phyloP scores from a whole-genome alignment of 805 yeast species.

The Helenozyma baotianmanensis region DNA sequence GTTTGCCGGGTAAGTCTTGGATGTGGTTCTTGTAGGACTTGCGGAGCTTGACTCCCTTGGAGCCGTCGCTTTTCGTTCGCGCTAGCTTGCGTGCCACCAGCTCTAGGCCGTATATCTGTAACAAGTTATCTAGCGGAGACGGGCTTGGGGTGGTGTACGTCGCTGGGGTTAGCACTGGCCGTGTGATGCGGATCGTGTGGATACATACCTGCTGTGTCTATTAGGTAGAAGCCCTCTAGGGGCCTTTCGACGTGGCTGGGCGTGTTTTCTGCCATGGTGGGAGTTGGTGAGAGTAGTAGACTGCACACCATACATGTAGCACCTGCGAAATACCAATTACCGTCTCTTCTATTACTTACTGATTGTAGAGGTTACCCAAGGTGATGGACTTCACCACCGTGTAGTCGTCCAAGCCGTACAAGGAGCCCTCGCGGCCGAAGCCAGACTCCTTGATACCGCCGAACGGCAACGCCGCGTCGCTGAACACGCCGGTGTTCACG shows the following conservation, averaged over 20 bases:
- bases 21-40: constrained; percentile 95
- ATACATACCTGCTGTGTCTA: constrained; percentile 18
- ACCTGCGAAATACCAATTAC: too few relatives aligned
- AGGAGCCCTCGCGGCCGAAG: constrained; percentile 66
- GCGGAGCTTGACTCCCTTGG: constrained; percentile 87
- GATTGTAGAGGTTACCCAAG: constrained; percentile 41
- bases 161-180: constrained; percentile 18
- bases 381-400: constrained; percentile 48
- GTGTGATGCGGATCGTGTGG: too few relatives aligned
- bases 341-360: too few relatives aligned
- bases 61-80: constrained; percentile 79
- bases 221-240: constrained; percentile 16
- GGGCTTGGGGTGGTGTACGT: constrained; percentile 48
- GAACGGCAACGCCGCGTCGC: constrained; percentile 53
- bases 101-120: constrained; percentile 62
- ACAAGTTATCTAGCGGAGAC: constrained; percentile 68
- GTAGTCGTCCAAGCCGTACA: constrained; percentile 60
- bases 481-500: constrained; percentile 54
- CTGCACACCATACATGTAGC: neutral
- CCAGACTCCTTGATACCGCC: constrained; percentile 67
- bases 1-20: constrained; percentile 78
- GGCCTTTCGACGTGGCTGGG: constrained; percentile 7
- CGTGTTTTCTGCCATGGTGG: constrained; percentile 4
- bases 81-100: constrained; percentile 76
- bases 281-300: neutral